Evolutionary conservation across 352 stramenopile species (phyloP), one percentile per base, ranked within the genome.

Genomic region (Blastocystis sp.): DNA sequence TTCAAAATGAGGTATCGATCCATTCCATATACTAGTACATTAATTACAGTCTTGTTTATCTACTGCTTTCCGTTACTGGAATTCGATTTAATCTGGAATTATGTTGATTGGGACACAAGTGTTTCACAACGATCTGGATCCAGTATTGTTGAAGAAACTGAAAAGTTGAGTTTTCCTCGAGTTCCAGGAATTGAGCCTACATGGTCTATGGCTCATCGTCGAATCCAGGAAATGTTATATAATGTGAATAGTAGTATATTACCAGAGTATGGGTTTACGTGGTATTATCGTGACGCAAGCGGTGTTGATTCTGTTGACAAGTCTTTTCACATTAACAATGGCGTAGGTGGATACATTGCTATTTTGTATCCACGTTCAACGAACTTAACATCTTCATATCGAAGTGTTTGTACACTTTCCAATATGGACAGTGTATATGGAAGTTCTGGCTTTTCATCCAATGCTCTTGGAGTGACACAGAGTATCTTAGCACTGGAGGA

Each of bases 391-490:
- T 41, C 53, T 4, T 7, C 53, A 5, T 62, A 64, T 41, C 53
- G 55, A 18, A 62, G 70, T 62, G 43, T 80, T 62, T 80, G 70
- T 41, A 45, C 55, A 11, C 13, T 80, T 29, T 64, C 45, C 47
- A 80, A 80, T 41, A 64, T 80, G 70, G 70, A 80, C 37, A 80
- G 70, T 80, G 70, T 80, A 6, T 80, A 63, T 64, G 70, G 70
- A 64, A 80, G 70, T 63, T 20, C 45, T 80, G 70, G 70, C 9
- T 80, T 80, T 54, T 50, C 37, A 15, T 34, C 70, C 34, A 80
- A 80, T 41, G 70, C 70, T 41, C 1, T 80, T 34, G 43, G 45
- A 43, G 39, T 80, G 1, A 80, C 43, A 7, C 70, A 80, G 70
- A 62, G 26, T 3, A 62, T 80, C 41, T 43, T 80, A 26, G 70